Conservation (phyloP, 2,329 filamentous ascomycete species). For the Dactylellina cionopaga region DNA sequence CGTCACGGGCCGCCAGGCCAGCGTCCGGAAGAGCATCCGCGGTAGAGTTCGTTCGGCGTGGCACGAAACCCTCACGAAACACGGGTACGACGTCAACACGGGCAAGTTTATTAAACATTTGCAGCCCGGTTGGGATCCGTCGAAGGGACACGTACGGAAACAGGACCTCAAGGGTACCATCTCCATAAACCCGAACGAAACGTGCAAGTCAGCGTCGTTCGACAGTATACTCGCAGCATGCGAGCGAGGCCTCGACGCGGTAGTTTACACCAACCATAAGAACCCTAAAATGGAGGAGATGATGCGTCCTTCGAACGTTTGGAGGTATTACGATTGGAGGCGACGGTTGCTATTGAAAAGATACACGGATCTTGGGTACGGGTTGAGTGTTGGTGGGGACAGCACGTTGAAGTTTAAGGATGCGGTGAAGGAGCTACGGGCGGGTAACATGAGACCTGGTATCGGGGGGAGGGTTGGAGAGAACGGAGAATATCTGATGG, state of each 20-base stretch:
- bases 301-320: conserved; percentile 40
- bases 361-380: conserved; percentile 21
- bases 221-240: conserved; percentile 16
- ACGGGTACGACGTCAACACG: conserved; percentile 38
- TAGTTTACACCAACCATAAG: conserved; percentile 8
- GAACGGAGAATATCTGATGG: conserved; percentile 29
- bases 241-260: conserved; percentile 30
- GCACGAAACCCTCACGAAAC: conserved; percentile 19
- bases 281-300: conserved; percentile 26
- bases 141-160: conserved; percentile 12
- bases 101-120: conserved; percentile 29
- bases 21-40: conserved; percentile 27
- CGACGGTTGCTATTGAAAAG: conserved; percentile 30
- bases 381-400: conserved; percentile 19
- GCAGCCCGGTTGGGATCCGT: conserved; percentile 11
- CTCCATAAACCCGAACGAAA: conserved; percentile 27
- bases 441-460: not conserved
- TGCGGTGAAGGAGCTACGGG: conserved; percentile 17
- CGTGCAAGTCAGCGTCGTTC: conserved; percentile 23
- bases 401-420: conserved; percentile 12
- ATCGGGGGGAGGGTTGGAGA: conserved; percentile 2
- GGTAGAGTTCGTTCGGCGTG: conserved; percentile 43
- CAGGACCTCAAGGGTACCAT: conserved; percentile 42
- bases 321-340: conserved; percentile 38
- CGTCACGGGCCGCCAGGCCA: conserved; percentile 31